Evolutionary conservation across 352 stramenopile species (phyloP).

Genomic region (Phytophthora podocarpi): DNA sequence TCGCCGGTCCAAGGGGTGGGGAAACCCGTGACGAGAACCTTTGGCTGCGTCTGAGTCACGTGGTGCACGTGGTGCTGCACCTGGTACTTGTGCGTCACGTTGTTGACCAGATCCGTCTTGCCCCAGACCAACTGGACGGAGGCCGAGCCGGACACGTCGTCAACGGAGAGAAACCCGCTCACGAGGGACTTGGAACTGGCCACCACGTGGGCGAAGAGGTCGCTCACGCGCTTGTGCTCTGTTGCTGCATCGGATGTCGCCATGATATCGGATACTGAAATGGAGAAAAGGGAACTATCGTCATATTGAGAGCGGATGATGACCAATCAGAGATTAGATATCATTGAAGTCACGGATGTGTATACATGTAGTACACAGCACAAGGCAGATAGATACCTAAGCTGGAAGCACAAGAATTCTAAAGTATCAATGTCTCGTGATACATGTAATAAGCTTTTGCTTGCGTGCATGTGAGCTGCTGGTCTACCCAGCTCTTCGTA

Average conservation of each 20-base stretch:
- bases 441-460: too few relatives aligned
- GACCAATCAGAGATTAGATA: too few relatives aligned
- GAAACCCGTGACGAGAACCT: constrained; percentile 41
- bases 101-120: constrained; percentile 68
- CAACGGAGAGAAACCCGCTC: constrained; percentile 42
- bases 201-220: constrained; percentile 55
- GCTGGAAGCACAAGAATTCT: too few relatives aligned
- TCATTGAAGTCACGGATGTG: too few relatives aligned
- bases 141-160: constrained; percentile 26
- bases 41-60: constrained; percentile 21
- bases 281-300: too few relatives aligned
- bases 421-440: too few relatives aligned
- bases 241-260: background rate
- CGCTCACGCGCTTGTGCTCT: constrained; percentile 40
- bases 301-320: too few relatives aligned
- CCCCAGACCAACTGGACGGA: constrained; percentile 62
- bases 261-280: background rate
- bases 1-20: constrained; percentile 46
- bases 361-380: too few relatives aligned
- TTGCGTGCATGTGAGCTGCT: too few relatives aligned
- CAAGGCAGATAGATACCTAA: too few relatives aligned
- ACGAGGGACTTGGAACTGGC: constrained; percentile 56
- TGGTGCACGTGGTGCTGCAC: constrained; percentile 51
- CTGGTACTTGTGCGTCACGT: constrained; percentile 58
- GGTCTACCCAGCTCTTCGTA: too few relatives aligned